These are phyloP conservation scores for Leccinum uliginosum DNA, from an alignment of 768 basidiomycete species.

Conservation along the genomic window DNA sequence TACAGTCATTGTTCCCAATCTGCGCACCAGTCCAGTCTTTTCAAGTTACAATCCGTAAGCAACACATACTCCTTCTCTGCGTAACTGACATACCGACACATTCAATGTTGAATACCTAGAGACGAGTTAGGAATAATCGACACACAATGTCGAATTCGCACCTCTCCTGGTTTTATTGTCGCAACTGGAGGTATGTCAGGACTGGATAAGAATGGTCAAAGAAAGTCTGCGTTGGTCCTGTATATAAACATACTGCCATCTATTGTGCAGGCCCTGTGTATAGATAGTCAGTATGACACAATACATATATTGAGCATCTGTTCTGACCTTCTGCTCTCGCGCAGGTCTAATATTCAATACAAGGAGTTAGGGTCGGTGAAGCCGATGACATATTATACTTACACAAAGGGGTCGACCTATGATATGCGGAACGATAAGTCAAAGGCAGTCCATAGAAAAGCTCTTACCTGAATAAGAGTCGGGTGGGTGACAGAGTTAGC, in stretches of 20 bases:
- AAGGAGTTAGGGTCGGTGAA: background rate
- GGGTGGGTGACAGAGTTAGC: constrained; percentile 60
- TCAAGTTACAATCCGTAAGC: constrained; percentile 1
- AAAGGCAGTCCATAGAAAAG: background rate
- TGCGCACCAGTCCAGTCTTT: constrained; percentile 78
- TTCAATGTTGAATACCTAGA: constrained; percentile 64
- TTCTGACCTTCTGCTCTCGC: constrained; percentile 52
- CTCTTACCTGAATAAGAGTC: constrained; percentile 50
- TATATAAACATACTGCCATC: constrained; percentile 58
- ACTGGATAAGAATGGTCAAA: constrained; percentile 27
- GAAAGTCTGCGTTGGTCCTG: background rate
- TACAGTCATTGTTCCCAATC: constrained; percentile 72
- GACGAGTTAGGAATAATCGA: background rate
- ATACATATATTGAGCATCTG: background rate
- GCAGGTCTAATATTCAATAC: constrained; percentile 34
- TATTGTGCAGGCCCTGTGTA: constrained; percentile 58
- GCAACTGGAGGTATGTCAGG: constrained; percentile 61
- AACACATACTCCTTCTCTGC: background rate
- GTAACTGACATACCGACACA: constrained; percentile 48
- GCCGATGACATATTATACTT: constrained; percentile 20
- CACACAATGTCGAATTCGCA: constrained; percentile 6
- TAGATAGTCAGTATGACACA: background rate
- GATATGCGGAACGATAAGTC: background rate
- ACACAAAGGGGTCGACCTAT: constrained; percentile 71
- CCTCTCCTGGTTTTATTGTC: constrained; percentile 61